Conservation (phyloP, 1,284 basidiomycete species). For the Xerocomus alliaceus region DNA sequence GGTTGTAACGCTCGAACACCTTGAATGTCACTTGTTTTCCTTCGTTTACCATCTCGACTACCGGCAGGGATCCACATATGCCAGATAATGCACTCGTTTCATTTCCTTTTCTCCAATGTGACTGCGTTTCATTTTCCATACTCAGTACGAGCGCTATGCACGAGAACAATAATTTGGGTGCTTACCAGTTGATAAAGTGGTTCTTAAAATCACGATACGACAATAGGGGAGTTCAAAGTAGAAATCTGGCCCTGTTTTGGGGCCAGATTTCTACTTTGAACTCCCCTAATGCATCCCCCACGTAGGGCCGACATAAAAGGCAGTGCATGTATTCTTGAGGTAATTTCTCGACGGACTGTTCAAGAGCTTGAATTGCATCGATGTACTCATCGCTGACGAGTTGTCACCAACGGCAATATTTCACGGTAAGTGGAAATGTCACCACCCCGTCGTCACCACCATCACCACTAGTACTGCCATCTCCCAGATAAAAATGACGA, state of each 20-base stretch:
- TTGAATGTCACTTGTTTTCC: background rate
- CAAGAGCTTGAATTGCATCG: background rate
- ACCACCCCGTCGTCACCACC: background rate
- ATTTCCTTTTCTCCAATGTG: no score
- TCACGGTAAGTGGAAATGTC: background rate
- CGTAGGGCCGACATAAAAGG: constrained; percentile 1
- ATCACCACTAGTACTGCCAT: background rate
- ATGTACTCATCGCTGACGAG: constrained; percentile 2
- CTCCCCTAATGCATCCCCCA: background rate
- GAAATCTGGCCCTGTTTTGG: no score
- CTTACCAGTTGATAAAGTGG: background rate
- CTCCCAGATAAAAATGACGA: background rate
- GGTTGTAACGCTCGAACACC: no score
- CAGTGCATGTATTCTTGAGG: background rate
- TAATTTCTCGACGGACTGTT: background rate
- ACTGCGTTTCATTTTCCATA: background rate
- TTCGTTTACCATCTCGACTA: background rate
- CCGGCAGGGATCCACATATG: background rate
- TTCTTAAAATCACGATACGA: background rate
- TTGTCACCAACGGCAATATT: constrained; percentile 3
- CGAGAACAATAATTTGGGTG: background rate
- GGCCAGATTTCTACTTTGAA: no score
- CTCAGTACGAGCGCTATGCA: background rate
- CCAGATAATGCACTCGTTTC: background rate
- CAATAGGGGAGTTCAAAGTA: no score